phyloP scores from a whole-genome alignment of 768 basidiomycete species.

The Auricularia cornea region DNA sequence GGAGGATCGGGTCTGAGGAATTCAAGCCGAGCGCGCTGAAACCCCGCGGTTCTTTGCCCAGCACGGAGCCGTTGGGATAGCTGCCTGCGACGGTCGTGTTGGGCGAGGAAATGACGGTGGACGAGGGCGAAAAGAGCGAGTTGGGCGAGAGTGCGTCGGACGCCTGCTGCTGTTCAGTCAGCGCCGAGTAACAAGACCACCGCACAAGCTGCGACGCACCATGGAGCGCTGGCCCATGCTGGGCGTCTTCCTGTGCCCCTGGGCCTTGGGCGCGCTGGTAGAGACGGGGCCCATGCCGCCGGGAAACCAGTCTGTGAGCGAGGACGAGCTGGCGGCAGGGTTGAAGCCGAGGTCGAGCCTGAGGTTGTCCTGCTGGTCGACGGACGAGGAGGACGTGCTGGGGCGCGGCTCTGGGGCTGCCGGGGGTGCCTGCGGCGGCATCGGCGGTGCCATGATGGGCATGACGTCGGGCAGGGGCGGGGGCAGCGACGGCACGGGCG shows the following conservation, averaged over 20 bases:
- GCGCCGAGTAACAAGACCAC: background rate
- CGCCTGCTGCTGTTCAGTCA: background rate
- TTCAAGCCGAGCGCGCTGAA: background rate
- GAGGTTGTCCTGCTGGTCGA: background rate
- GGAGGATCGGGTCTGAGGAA: background rate
- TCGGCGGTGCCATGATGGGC: background rate
- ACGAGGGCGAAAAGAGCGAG: background rate
- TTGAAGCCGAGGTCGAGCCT: background rate
- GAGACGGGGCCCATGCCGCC: background rate
- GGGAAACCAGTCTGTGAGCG: background rate
- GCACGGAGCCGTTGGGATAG: background rate
- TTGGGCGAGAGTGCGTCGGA: background rate
- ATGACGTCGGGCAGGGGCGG: background rate
- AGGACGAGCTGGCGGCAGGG: background rate
- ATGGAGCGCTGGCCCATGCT: background rate
- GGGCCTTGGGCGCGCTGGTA: background rate
- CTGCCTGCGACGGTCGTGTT: background rate
- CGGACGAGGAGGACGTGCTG: background rate
- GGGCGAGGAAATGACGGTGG: background rate
- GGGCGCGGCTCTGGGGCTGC: background rate
- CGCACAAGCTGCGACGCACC: background rate
- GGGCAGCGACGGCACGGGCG: background rate
- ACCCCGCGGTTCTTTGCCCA: background rate
- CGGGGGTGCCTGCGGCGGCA: background rate
- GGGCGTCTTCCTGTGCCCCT: background rate